A percentile compares a stretch with the other conserved stretches of the same genome.
Evolutionary conservation across 805 yeast species (phyloP).

Genomic region (Starmerella apicola): DNA sequence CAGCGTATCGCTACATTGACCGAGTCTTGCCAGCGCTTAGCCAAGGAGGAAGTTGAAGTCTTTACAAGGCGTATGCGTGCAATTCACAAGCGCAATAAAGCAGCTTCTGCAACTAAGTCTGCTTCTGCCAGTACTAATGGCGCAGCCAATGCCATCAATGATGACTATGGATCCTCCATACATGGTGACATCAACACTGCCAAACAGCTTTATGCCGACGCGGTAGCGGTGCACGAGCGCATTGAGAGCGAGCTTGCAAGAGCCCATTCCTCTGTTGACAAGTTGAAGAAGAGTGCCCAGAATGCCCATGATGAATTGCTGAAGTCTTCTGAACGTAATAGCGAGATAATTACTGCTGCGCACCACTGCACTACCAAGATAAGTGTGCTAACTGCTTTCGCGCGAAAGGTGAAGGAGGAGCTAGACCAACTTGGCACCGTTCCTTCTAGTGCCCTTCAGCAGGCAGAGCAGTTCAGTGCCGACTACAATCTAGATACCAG

Average conservation of each 20-base stretch:
- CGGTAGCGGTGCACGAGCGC: background rate
- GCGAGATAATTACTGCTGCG: background rate
- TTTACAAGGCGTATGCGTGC: background rate
- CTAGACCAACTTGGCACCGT: background rate
- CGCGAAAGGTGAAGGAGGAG: background rate
- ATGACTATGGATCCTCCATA: no score
- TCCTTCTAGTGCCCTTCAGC: slow-evolving; percentile 5
- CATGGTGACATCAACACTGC: no score
- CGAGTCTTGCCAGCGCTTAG: background rate
- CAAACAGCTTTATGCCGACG: background rate
- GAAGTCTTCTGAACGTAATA: background rate
- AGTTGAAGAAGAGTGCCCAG: background rate
- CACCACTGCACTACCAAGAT: slow-evolving; percentile 2
- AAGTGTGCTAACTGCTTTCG: slow-evolving; percentile 1
- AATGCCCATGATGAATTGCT: background rate
- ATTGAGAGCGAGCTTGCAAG: background rate
- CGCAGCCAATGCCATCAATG: background rate
- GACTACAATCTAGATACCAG: no score
- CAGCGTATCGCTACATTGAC: background rate
- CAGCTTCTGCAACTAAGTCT: background rate
- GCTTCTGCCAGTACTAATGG: background rate
- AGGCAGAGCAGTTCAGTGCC: slow-evolving; percentile 35
- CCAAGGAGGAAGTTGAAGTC: background rate
- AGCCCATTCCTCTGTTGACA: background rate
- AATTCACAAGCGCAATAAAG: background rate